phyloP scores from a whole-genome alignment of 441 rosid species.

The Euphorbia corollata region DNA sequence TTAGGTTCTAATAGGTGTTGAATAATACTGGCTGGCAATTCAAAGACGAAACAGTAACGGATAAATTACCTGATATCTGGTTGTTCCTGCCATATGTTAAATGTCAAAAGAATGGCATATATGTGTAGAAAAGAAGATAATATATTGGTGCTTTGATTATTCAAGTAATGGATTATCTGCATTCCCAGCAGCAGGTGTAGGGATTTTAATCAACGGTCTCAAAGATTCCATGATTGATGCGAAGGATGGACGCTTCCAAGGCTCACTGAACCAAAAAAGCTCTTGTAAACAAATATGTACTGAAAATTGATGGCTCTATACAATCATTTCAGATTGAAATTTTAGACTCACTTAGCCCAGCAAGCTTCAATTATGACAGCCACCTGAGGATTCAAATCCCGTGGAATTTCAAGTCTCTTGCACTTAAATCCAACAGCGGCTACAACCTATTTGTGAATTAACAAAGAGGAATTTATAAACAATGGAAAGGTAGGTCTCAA shows the following conservation, averaged over 20 bases:
- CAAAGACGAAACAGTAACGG: constrained; percentile 11
- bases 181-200: constrained; percentile 47
- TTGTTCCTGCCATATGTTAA: constrained; percentile 41
- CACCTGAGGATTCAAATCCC: constrained; percentile 64
- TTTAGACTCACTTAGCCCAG: constrained; percentile 68
- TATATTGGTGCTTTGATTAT: constrained; percentile 8
- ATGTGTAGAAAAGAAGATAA: constrained; percentile 48
- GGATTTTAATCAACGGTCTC: constrained; percentile 60
- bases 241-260: constrained; percentile 97
- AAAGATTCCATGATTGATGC: constrained; percentile 73
- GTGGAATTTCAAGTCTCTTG: constrained; percentile 88
- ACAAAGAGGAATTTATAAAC: neutral
- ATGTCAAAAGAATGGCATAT: constrained; percentile 49
- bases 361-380: constrained; percentile 83
- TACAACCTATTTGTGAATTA: constrained; percentile 49
- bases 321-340: neutral
- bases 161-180: constrained; percentile 41
- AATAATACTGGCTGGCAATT: neutral
- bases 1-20: no score
- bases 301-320: neutral
- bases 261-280: constrained; percentile 50
- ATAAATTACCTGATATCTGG: constrained; percentile 36
- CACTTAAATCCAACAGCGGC: constrained; percentile 94
- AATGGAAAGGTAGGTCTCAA: no score
- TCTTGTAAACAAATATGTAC: constrained; percentile 9